Evolutionary conservation across 2,329 filamentous ascomycete species (phyloP).

Genomic region (Fusarium burgessii): DNA sequence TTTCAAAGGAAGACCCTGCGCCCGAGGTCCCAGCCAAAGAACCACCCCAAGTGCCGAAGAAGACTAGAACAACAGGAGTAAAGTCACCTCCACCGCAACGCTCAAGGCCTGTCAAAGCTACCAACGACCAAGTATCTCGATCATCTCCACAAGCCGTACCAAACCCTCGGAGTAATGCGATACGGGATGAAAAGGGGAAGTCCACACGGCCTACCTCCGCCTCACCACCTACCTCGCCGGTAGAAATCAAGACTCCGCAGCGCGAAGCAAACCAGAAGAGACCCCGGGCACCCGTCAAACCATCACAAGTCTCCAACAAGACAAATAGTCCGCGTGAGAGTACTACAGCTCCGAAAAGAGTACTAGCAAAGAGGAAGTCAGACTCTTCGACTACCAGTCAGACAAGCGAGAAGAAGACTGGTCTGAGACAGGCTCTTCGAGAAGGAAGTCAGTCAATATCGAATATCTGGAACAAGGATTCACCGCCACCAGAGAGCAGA

Average conservation of each 20-base stretch:
- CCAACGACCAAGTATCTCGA: constrained; percentile 14
- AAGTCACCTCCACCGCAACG: constrained; percentile 32
- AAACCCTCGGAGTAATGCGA: constrained; percentile 6
- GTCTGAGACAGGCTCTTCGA: constrained; percentile 64
- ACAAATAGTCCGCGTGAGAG: constrained; percentile 39
- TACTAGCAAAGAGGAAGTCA: constrained; percentile 40
- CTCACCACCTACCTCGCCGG: constrained; percentile 24
- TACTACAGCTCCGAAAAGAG: constrained; percentile 20
- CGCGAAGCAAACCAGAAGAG: constrained; percentile 45
- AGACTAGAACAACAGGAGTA: background rate
- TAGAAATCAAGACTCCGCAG: constrained; percentile 21
- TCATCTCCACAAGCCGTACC: constrained; percentile 2
- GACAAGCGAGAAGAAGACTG: constrained; percentile 57
- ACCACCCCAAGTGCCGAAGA: constrained; percentile 29
- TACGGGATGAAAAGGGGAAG: constrained; percentile 25
- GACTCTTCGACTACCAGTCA: constrained; percentile 29
- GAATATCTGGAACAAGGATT: constrained; percentile 64
- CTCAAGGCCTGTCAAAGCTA: constrained; percentile 11
- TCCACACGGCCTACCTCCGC: constrained; percentile 15
- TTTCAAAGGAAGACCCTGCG: constrained; percentile 40
- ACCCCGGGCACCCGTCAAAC: constrained; percentile 32
- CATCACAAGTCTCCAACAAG: constrained; percentile 47
- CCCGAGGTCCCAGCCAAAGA: constrained; percentile 16
- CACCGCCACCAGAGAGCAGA: constrained; percentile 44
- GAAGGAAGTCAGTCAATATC: constrained; percentile 62